Conservation (phyloP, 2,329 filamentous ascomycete species). For the Polychaeton citri region DNA sequence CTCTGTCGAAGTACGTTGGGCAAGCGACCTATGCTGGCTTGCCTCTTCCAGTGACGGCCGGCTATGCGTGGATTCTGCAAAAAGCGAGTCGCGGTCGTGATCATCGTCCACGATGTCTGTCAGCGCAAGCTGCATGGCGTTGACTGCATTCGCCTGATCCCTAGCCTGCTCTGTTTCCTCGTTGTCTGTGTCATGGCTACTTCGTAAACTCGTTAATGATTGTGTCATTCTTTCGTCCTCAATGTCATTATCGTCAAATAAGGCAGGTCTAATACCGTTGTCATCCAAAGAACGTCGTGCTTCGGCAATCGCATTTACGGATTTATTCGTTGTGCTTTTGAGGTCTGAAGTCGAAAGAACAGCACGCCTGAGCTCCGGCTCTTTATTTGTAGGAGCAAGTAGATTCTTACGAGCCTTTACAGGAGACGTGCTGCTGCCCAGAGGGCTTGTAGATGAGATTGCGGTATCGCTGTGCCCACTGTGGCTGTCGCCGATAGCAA, state of each 20-base stretch:
- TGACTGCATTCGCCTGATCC: constrained; percentile 68
- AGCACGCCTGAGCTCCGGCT: constrained; percentile 42
- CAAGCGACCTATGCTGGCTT: constrained; percentile 42
- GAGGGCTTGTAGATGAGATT: constrained; percentile 14
- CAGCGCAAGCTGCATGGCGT: constrained; percentile 84
- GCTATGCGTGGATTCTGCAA: constrained; percentile 38
- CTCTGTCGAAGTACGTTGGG: constrained; percentile 9
- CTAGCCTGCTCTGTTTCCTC: constrained; percentile 37
- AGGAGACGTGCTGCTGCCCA: constrained; percentile 8
- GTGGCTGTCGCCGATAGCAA: constrained; percentile 63
- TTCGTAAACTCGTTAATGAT: constrained; percentile 64
- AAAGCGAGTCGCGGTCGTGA: constrained; percentile 51
- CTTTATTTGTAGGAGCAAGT: constrained; percentile 10
- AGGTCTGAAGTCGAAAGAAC: constrained; percentile 50
- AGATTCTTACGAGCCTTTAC: constrained; percentile 10
- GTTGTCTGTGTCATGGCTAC: constrained; percentile 62
- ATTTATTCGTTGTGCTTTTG: constrained; percentile 29
- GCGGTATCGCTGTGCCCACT: constrained; percentile 16
- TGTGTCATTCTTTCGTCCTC: constrained; percentile 58
- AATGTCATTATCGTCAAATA: constrained; percentile 72
- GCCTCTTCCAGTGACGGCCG: constrained; percentile 36
- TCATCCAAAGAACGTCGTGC: constrained; percentile 61
- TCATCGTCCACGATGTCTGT: constrained; percentile 84
- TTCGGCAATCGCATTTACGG: constrained; percentile 31
- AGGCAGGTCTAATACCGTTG: constrained; percentile 32